Evolutionary conservation across 1,139 yeast species (phyloP), one percentile per base, ranked within the genome.

Genomic region (Kodamaea alishanica): DNA sequence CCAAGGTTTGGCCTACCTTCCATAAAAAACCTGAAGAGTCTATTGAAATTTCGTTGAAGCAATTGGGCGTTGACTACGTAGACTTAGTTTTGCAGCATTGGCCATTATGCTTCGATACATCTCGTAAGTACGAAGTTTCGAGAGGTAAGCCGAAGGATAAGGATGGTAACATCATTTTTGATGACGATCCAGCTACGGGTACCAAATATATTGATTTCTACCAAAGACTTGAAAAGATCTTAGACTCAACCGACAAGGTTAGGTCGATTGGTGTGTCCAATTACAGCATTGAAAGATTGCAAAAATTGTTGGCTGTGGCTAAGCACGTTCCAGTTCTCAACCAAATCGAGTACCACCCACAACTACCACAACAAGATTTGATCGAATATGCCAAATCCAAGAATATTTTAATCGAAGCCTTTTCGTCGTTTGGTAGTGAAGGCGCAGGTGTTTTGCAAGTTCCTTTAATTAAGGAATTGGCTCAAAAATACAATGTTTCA

Each of bases 21-120:
- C 60, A 59, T 45, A 64, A 64, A 37, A 60, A 48, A 38, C 72
- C 72, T 2, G 72, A 64, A 42, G 60, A 58, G 40, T 66, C 73
- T 2, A 53, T 68, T 30, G 67, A 68, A 29, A 41, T 48, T 26
- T 67, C 73, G 2, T 60, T 68, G 40, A 38, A 52, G 9, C 60
- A 56, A 20, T 55, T 78, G 42, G 76, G 77, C 1, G 36, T 78
- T 33, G 84, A 78, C 23, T 79, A 80, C 46, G 80, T 78, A 28
- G 84, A 80, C 52, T 59, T 79, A 41, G 60, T 73, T 6, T 64
- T 80, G 44, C 83, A 77, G 44, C 85, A 80, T 52, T 80, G 84
- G 84, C 86, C 85, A 5, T 46, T 75, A 26, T 60, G 65, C 41
- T 51, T 66, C 22, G 43, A 36, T 28, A 32, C 29, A 15, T 31